Conservation (phyloP, 2,329 filamentous ascomycete genomes). For the Cordyceps farinosa region DNA sequence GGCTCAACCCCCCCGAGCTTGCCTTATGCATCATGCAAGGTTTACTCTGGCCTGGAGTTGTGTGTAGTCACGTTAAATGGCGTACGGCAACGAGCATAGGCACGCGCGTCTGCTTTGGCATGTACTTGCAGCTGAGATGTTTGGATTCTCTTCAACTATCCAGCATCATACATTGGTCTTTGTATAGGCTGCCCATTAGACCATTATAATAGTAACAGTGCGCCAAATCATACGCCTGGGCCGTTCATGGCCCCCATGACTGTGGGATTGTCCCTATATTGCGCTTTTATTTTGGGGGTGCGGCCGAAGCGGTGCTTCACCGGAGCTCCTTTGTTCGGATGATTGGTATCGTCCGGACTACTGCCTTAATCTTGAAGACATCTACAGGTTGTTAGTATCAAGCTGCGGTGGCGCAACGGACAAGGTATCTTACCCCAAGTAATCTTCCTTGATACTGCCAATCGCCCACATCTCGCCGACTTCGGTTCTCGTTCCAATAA, state of each 20-base stretch:
- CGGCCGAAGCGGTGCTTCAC: background rate
- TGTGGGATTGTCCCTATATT: background rate
- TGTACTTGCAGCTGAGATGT: background rate
- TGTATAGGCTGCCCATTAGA: background rate
- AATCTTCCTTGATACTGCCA: conserved; percentile 89
- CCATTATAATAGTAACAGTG: conserved; percentile 5
- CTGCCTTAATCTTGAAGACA: conserved; percentile 22
- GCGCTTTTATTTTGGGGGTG: background rate
- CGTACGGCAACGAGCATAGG: background rate
- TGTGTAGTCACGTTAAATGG: background rate
- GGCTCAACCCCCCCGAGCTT: background rate
- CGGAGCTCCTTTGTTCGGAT: background rate
- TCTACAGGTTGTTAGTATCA: conserved; percentile 20
- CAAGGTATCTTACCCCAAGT: conserved; percentile 53
- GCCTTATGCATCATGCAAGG: background rate
- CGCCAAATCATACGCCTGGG: conserved; percentile 4
- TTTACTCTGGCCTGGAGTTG: background rate
- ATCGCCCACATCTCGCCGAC: conserved; percentile 96
- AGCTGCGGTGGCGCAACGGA: conserved; percentile 1
- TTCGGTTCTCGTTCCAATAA: conserved; percentile 90
- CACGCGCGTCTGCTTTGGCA: background rate
- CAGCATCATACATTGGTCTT: conserved; percentile 2
- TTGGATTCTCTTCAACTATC: conserved; percentile 2
- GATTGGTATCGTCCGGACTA: background rate
- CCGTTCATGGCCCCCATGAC: background rate